phyloP scores from a whole-genome alignment of 805 yeast species.

The Hanseniaspora clermontiae region DNA sequence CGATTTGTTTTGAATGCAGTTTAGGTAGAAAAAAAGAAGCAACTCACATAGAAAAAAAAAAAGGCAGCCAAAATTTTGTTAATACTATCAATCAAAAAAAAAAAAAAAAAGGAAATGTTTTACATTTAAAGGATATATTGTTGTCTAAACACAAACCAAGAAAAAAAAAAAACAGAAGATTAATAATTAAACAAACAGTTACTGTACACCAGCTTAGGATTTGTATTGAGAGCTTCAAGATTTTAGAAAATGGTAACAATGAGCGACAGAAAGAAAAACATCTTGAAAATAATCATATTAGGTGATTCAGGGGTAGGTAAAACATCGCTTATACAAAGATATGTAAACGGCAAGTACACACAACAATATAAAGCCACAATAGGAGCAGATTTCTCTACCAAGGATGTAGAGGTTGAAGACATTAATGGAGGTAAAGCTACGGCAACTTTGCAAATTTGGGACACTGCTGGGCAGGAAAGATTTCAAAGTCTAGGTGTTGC shows the following conservation, averaged over 20 bases:
- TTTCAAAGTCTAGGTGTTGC: conserved; percentile 95
- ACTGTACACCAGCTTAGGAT: too few relatives aligned
- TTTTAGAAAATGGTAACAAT: not conserved
- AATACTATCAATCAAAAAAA: too few relatives aligned
- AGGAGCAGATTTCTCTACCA: conserved; percentile 93
- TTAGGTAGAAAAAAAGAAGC: not conserved
- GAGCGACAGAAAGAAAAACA: conserved; percentile 49
- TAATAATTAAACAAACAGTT: not conserved
- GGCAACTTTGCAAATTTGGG: conserved; percentile 73
- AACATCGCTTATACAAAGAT: conserved; percentile 93
- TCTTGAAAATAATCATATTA: conserved; percentile 74
- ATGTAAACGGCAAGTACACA: conserved; percentile 84
- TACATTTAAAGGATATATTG: not conserved
- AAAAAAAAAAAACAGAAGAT: not conserved
- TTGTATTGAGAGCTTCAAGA: too few relatives aligned
- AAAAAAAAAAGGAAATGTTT: not conserved
- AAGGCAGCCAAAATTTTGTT: not conserved
- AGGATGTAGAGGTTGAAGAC: conserved; percentile 77
- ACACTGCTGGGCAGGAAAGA: conserved; percentile 97
- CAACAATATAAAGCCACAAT: conserved; percentile 96
- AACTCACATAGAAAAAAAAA: not conserved
- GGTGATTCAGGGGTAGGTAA: conserved; percentile 98
- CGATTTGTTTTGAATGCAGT: not conserved
- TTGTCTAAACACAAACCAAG: not conserved
- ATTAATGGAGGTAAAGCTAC: conserved; percentile 27